A percentile compares a stretch with the other conserved stretches of the same genome.
phyloP scores from a whole-genome alignment of 495 filamentous ascomycete species.

The Trichoderma parareesei region DNA sequence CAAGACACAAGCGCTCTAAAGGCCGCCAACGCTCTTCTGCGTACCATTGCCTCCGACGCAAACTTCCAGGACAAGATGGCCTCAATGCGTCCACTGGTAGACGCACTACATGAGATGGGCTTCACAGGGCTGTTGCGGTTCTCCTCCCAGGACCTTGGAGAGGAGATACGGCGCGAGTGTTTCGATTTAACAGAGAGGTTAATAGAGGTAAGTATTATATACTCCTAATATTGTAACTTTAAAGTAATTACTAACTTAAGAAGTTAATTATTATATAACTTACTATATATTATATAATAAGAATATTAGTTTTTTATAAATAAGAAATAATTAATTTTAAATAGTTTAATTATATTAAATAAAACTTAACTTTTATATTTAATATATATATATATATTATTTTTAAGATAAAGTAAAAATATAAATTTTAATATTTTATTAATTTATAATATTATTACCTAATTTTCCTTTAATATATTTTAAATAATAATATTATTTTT shows the following conservation, averaged over 20 bases:
- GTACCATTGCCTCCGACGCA: conserved; percentile 39
- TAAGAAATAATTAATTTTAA: no score
- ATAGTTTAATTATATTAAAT: neutral
- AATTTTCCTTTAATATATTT: no score
- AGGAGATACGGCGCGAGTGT: conserved; percentile 42
- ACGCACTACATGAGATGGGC: conserved; percentile 47
- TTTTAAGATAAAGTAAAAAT: no score
- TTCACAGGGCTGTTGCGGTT: conserved; percentile 47
- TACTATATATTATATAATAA: neutral
- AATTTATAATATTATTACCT: no score
- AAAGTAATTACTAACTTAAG: neutral
- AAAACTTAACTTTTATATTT: no score
- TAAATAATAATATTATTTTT: no score
- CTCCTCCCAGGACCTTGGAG: conserved; percentile 35
- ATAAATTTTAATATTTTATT: no score
- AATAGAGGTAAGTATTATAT: conserved; percentile 42
- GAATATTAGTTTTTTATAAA: neutral
- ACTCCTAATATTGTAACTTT: neutral
- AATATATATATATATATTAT: no score
- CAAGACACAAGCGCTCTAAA: conserved; percentile 43
- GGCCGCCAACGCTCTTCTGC: conserved; percentile 43
- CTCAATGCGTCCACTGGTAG: conserved; percentile 30
- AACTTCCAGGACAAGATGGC: conserved; percentile 33
- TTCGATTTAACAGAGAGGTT: conserved; percentile 48
- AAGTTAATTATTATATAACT: neutral